These are phyloP conservation scores for Blepharisma undulans DNA, from an alignment of 169 alveolate species.

Conservation along the genomic window DNA sequence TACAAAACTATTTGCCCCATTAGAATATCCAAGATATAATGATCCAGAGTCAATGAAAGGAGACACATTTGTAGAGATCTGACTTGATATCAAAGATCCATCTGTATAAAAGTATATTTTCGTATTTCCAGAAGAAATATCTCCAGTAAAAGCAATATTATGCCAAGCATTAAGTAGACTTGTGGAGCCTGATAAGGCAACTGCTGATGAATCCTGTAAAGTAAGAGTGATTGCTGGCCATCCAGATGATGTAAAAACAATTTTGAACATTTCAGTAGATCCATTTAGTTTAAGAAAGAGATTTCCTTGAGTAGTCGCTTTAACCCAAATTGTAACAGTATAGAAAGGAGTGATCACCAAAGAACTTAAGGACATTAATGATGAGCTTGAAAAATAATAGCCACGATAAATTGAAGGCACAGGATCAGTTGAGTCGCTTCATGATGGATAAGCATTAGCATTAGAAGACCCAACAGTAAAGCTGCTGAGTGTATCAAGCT, in stretches of 20 bases:
- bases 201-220: not conserved
- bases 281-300: not conserved
- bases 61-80: not conserved
- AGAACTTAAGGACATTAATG: not conserved
- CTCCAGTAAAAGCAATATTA: not conserved
- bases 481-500: not conserved
- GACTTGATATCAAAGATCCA: not conserved
- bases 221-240: not conserved
- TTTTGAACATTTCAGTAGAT: not conserved
- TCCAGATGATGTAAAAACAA: not conserved
- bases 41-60: not conserved
- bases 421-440: not conserved
- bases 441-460: not conserved
- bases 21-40: not conserved
- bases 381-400: not conserved
- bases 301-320: not conserved
- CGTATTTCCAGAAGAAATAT: not conserved
- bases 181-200: not conserved
- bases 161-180: not conserved
- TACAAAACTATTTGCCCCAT: not conserved
- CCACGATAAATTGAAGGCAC: not conserved
- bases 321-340: not conserved
- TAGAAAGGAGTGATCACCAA: not conserved
- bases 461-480: not conserved
- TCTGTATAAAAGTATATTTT: not conserved